A percentile compares a stretch with the other conserved stretches of the same genome.
These are phyloP conservation scores for Phyllosticta paracitricarpa DNA, from an alignment of 2,329 filamentous ascomycete genomes.

Conservation along the genomic window DNA sequence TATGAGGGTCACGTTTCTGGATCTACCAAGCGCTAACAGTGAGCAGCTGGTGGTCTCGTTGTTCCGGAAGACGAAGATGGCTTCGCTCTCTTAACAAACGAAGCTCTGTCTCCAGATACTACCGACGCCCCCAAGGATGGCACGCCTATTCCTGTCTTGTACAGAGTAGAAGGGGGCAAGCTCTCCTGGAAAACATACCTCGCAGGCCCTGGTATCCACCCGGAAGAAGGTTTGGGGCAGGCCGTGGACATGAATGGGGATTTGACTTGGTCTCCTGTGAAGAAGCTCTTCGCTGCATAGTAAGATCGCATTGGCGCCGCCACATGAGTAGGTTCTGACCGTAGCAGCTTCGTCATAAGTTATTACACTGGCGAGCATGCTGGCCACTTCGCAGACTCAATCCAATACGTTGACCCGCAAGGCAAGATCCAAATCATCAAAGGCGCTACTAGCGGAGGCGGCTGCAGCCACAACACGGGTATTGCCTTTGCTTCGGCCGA, in stretches of 20 bases:
- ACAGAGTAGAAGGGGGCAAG: not conserved
- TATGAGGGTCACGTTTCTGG: not conserved
- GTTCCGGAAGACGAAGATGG: slow-evolving; percentile 21
- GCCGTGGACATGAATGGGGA: slow-evolving; percentile 11
- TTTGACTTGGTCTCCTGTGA: not conserved
- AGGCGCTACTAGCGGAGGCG: slow-evolving; percentile 47
- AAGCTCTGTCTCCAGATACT: not conserved
- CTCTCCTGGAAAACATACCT: not conserved
- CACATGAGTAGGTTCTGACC: not conserved
- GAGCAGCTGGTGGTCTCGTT: not conserved
- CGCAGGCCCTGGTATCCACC: not conserved
- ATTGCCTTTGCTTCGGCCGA: slow-evolving; percentile 53
- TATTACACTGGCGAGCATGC: not conserved
- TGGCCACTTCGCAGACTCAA: not conserved
- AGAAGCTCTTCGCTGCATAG: not conserved
- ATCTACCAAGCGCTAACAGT: not conserved
- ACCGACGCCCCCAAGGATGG: not conserved
- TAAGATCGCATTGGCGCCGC: not conserved
- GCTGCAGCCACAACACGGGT: slow-evolving; percentile 56
- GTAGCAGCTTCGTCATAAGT: not conserved
- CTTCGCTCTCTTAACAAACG: not conserved
- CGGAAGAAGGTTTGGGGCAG: not conserved
- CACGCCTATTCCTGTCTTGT: not conserved
- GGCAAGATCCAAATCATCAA: slow-evolving; percentile 42
- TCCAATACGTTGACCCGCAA: slow-evolving; percentile 14